A percentile compares a stretch with the other conserved stretches of the same genome.
Conservation (phyloP, 1,139 yeast species). For the Torulaspora pretoriensis region DNA sequence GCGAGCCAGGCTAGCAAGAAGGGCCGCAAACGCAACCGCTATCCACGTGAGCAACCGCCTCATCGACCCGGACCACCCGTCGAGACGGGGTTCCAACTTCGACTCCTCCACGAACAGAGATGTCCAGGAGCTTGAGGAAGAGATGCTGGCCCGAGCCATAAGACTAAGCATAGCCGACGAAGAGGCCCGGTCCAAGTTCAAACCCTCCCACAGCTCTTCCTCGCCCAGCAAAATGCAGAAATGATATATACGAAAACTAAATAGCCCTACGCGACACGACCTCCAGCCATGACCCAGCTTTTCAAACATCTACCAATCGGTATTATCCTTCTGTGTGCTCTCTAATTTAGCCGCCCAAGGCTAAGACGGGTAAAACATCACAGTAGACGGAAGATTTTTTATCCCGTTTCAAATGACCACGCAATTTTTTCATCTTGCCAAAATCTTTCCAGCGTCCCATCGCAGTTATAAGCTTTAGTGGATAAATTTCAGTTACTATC, state of each 20-base stretch:
- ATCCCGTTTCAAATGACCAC: conserved; percentile 9
- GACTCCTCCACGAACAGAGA: conserved; percentile 17
- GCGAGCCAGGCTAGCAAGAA: conserved; percentile 69
- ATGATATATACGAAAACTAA: conserved; percentile 5
- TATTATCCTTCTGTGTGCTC: not conserved
- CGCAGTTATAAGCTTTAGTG: conserved; percentile 1
- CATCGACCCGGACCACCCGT: conserved; percentile 40
- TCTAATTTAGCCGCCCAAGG: not conserved
- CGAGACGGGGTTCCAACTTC: conserved; percentile 20
- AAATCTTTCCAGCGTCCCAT: not conserved
- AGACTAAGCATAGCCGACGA: conserved; percentile 68
- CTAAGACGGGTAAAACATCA: not conserved
- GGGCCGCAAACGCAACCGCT: conserved; percentile 92
- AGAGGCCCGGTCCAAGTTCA: conserved; percentile 11
- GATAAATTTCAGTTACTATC: conserved; percentile 1
- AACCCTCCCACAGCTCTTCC: not conserved
- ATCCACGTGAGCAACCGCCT: conserved; percentile 72
- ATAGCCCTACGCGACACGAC: not conserved
- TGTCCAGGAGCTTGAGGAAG: conserved; percentile 54
- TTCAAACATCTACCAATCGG: not conserved
- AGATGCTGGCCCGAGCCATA: conserved; percentile 83
- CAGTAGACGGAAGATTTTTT: not conserved
- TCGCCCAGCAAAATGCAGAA: not conserved
- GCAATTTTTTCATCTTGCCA: conserved; percentile 8
- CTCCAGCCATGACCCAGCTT: not conserved